phyloP scores from a whole-genome alignment of 2,329 filamentous ascomycete species.

The Nemania diffusa region DNA sequence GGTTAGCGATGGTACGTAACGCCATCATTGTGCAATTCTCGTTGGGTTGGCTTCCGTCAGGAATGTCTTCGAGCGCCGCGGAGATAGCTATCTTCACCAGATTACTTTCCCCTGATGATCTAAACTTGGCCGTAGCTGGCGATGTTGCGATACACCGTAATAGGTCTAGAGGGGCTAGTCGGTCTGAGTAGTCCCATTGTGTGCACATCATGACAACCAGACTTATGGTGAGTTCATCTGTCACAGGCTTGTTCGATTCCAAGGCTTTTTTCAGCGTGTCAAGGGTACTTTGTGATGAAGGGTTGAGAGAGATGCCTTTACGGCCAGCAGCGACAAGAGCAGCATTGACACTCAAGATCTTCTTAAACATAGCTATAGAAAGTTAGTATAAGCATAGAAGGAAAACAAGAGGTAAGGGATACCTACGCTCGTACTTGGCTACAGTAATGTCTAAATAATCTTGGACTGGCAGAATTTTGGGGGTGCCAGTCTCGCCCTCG shows the following conservation, averaged over 20 bases:
- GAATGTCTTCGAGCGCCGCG: slow-evolving; percentile 54
- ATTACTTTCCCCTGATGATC: slow-evolving; percentile 63
- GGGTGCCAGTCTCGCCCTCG: slow-evolving; percentile 64
- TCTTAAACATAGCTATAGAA: slow-evolving; percentile 72
- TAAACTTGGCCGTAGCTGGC: slow-evolving; percentile 71
- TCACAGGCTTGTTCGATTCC: slow-evolving; percentile 64
- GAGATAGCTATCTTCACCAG: slow-evolving; percentile 67
- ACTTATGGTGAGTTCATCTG: slow-evolving; percentile 64
- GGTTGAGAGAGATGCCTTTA: slow-evolving; percentile 79
- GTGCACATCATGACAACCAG: slow-evolving; percentile 78
- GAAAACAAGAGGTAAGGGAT: neutral
- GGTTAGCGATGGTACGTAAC: slow-evolving; percentile 81
- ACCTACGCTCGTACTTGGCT: slow-evolving; percentile 72
- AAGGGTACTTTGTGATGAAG: slow-evolving; percentile 73
- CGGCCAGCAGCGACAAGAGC: slow-evolving; percentile 75
- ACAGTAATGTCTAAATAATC: slow-evolving; percentile 81
- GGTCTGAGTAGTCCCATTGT: slow-evolving; percentile 81
- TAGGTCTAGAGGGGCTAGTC: slow-evolving; percentile 86
- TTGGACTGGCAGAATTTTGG: slow-evolving; percentile 77
- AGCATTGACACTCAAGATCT: slow-evolving; percentile 79
- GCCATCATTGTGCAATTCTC: slow-evolving; percentile 91
- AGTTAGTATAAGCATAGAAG: slow-evolving; percentile 16
- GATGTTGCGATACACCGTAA: slow-evolving; percentile 82
- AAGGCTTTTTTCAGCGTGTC: slow-evolving; percentile 70
- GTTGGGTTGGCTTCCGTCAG: slow-evolving; percentile 68